Evolutionary conservation across 306 rosid species (phyloP), one percentile per base, ranked within the genome.

Genomic region (Cucurbita pepo): DNA sequence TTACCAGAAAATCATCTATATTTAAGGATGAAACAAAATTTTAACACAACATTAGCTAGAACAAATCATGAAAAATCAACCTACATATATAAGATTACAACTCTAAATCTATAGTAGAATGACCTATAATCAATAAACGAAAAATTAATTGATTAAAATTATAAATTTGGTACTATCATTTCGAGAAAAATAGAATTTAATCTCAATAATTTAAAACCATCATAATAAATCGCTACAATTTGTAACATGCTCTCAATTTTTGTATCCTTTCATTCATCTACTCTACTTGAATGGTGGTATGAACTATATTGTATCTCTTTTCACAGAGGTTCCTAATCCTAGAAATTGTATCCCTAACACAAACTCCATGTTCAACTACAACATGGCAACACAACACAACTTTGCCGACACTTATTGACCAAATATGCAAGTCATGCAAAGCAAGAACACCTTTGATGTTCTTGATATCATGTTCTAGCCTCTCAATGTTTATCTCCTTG

Each of bases 381-480:
- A 85, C 87, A 77, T 95, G 99, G 79, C 95, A 91, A 36, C 92
- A 88, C 44, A 95, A 64, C 67, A 91, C 91, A 47, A 25, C 60
- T 83, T 91, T 91, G 18, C 99, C 97, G 12, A 76, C 82, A 1
- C 97, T 95, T 34, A 91, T 81, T 14, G 92, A 86, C 99, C 99
- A 91, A 69, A 95, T 82, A 45, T 95, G 97, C 30, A 95, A 76
- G 81, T 95, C 97, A 61, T 84, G 90, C 77, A 89, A 77, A 30
- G 79, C 87, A 66, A 59, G 81, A 56, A 95, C 97, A 56, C 97
- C 99, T 73, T 84, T 79, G 34, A 95, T 86, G 70, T 80, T 64
- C 83, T 76, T 88, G 75, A 95, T 74, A 74, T 79, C 91, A 30
- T 74, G 76, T 80, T 84, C 90, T 58, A 95, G 80, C 74, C 77